Conservation (phyloP, 2,329 filamentous ascomycete species). For the Exophiala phaeomuriformis region DNA sequence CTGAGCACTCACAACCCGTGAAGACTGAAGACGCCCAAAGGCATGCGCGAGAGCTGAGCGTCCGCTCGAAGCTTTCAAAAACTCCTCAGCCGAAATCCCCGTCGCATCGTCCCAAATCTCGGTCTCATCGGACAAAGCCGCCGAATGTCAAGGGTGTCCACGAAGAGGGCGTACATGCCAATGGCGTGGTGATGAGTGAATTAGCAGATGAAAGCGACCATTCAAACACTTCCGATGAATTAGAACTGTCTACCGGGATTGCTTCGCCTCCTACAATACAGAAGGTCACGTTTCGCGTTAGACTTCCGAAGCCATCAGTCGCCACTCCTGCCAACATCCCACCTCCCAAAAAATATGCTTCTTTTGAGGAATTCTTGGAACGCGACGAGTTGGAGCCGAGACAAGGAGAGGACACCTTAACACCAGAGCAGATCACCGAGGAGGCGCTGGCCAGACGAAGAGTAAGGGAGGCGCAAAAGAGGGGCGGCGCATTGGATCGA, state of each 20-base stretch:
- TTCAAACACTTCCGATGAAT: constrained; percentile 1
- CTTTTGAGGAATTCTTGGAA: constrained; percentile 59
- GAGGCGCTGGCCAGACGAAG: constrained; percentile 65
- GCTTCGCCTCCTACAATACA: constrained; percentile 23
- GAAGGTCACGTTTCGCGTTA: constrained; percentile 44
- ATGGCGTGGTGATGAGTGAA: constrained; percentile 10
- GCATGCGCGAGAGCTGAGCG: background rate
- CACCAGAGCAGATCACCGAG: constrained; percentile 54
- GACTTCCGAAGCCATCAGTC: constrained; percentile 44
- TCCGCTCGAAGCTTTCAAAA: constrained; percentile 6
- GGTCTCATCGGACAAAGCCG: background rate
- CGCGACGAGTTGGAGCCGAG: constrained; percentile 41
- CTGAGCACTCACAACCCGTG: background rate
- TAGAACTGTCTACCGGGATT: constrained; percentile 1
- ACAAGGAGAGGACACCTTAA: constrained; percentile 40
- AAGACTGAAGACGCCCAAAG: constrained; percentile 9
- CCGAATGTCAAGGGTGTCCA: constrained; percentile 9
- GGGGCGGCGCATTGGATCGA: constrained; percentile 63
- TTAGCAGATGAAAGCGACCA: constrained; percentile 10
- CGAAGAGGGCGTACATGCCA: background rate
- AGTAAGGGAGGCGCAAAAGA: constrained; percentile 64
- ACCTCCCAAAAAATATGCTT: constrained; percentile 40
- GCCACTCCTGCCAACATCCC: constrained; percentile 48
- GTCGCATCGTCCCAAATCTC: constrained; percentile 1
- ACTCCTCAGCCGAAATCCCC: constrained; percentile 5